Evolutionary conservation across 1,284 basidiomycete species (phyloP).

Genomic region (Uromyces viciae-fabae): DNA sequence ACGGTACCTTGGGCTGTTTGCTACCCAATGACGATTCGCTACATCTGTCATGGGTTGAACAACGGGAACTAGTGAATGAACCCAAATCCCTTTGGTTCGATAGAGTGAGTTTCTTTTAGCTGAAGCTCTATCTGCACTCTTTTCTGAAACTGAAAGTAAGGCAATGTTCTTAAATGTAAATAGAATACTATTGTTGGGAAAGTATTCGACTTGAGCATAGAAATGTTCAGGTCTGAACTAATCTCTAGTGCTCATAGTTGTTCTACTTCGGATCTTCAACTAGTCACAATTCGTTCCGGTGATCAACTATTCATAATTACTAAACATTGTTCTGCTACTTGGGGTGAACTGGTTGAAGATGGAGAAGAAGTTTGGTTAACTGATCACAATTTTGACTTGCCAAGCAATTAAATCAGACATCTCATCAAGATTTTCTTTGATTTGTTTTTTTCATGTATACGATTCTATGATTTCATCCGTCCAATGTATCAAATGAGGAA

Average conservation of each 20-base stretch:
- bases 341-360: conserved; percentile 39
- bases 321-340: conserved; percentile 26
- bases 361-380: conserved; percentile 42
- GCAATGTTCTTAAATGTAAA: neutral
- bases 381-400: too few relatives aligned
- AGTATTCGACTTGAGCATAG: conserved; percentile 28
- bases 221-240: conserved; percentile 15
- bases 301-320: conserved; percentile 2
- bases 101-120: conserved; percentile 11
- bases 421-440: neutral
- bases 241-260: conserved; percentile 7
- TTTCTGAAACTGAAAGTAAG: neutral
- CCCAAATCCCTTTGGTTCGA: conserved; percentile 28
- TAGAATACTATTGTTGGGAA: conserved; percentile 39
- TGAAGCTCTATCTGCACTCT: neutral
- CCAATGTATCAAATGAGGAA: too few relatives aligned
- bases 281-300: neutral
- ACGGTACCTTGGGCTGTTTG: conserved; percentile 22
- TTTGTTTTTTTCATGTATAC: too few relatives aligned
- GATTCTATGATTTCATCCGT: too few relatives aligned
- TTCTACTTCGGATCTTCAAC: conserved; percentile 31
- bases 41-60: neutral
- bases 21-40: neutral
- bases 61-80: neutral
- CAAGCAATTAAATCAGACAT: neutral